Evolutionary conservation across 2,329 filamentous ascomycete species (phyloP).

Genomic region (Diaporthe vaccinii): DNA sequence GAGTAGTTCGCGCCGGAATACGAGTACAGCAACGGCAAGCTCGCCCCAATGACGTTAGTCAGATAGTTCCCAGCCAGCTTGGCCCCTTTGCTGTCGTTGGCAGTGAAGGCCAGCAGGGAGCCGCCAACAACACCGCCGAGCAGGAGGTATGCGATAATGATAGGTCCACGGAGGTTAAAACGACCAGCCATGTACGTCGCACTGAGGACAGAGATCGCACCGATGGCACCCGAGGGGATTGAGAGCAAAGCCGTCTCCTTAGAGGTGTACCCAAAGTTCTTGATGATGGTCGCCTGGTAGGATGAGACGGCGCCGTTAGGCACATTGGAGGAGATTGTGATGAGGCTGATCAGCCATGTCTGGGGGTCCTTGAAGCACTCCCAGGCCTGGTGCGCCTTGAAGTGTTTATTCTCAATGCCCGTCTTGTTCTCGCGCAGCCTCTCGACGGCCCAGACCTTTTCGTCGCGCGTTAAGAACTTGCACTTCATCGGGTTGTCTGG

Average conservation of each 20-base stretch:
- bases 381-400: conserved; percentile 71
- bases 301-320: conserved; percentile 43
- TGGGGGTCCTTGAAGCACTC: conserved; percentile 40
- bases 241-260: conserved; percentile 50
- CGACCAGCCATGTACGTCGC: conserved; percentile 38
- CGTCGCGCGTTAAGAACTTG: conserved; percentile 34
- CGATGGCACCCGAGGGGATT: conserved; percentile 53
- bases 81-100: conserved; percentile 50
- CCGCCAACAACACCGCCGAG: conserved; percentile 55
- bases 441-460: conserved; percentile 44
- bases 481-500: conserved; percentile 39
- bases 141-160: conserved; percentile 45
- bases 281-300: conserved; percentile 43
- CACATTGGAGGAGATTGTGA: conserved; percentile 42
- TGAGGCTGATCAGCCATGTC: conserved; percentile 43
- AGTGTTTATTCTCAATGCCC: conserved; percentile 78
- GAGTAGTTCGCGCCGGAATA: conserved; percentile 51
- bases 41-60: conserved; percentile 54
- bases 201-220: conserved; percentile 45
- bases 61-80: conserved; percentile 55
- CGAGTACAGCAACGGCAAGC: conserved; percentile 53
- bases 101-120: conserved; percentile 52
- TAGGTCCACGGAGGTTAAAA: conserved; percentile 38
- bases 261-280: conserved; percentile 42
- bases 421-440: conserved; percentile 75